Percentiles rank a stretch among this genome's conserved stretches.
These are phyloP conservation scores for Medicago ruthenica DNA, from an alignment of 306 rosid genomes.

Conservation along the genomic window DNA sequence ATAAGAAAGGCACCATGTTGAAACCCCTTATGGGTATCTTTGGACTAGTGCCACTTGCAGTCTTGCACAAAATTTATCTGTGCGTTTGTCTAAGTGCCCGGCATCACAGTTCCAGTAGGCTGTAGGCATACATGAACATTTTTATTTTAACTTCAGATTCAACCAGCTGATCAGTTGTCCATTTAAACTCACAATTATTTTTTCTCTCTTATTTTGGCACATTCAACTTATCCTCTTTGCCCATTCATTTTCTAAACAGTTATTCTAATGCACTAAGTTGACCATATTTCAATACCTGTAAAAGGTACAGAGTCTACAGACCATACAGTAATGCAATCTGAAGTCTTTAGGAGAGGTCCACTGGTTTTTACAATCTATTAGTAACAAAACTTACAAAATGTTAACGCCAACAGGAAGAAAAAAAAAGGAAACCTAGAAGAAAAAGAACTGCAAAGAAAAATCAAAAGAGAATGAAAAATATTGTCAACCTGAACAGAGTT, in stretches of 20 bases:
- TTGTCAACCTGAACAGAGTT: too few species aligned
- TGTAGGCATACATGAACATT: not conserved
- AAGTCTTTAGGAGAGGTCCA: not conserved
- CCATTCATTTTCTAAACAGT: not conserved
- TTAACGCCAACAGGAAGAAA: slow-evolving; percentile 1
- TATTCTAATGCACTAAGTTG: slow-evolving; percentile 10
- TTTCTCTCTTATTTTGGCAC: slow-evolving; percentile 17
- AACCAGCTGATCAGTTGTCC: not conserved
- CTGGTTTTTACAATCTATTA: slow-evolving; percentile 1
- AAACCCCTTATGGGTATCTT: not conserved
- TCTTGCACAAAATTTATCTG: slow-evolving; percentile 2
- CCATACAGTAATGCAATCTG: slow-evolving; percentile 4
- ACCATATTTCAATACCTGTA: not conserved
- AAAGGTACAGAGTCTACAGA: slow-evolving; percentile 13
- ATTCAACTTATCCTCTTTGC: slow-evolving; percentile 11
- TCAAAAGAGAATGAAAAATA: too few species aligned
- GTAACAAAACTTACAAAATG: slow-evolving; percentile 14
- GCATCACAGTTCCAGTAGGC: slow-evolving; percentile 23
- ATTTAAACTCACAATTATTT: not conserved
- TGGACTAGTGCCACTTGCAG: not conserved
- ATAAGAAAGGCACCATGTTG: not conserved
- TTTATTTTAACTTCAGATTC: slow-evolving; percentile 4
- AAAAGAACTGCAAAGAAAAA: slow-evolving; percentile 1
- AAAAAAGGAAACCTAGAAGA: not conserved
- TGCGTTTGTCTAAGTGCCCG: not conserved